A percentile compares a stretch with the other conserved stretches of the same genome.
phyloP scores from a whole-genome alignment of 1,139 yeast species.

The Zygosaccharomyces pseudobailii region DNA sequence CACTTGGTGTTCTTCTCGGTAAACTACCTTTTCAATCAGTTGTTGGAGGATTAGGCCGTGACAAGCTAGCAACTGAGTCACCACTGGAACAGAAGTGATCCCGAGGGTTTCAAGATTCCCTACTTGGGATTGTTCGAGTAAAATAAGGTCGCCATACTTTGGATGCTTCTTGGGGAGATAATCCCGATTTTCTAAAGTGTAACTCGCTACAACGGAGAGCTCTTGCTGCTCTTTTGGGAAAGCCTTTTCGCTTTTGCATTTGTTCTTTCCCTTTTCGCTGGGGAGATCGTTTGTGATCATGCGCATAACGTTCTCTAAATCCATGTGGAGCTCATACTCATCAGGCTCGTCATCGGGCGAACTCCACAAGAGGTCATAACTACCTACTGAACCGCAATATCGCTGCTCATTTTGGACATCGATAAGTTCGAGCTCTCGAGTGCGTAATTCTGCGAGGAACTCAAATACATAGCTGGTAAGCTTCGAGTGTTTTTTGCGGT shows the following conservation, averaged over 20 bases:
- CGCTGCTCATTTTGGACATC: not conserved
- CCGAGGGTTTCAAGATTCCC: not conserved
- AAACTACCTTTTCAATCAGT: not conserved
- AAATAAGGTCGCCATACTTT: not conserved
- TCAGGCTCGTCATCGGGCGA: not conserved
- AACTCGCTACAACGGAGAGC: not conserved
- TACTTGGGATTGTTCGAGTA: not conserved
- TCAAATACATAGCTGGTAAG: not conserved
- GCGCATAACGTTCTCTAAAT: not conserved
- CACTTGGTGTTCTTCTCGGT: not conserved
- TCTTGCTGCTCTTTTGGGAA: not conserved
- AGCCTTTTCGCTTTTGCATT: not conserved
- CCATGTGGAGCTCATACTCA: not conserved
- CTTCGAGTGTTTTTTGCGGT: not conserved
- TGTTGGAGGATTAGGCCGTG: not conserved
- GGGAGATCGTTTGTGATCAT: not conserved
- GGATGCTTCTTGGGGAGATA: not conserved
- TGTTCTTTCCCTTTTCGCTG: not conserved
- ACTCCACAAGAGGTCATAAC: not conserved
- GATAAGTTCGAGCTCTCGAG: not conserved
- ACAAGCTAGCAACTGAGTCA: not conserved
- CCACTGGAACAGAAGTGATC: not conserved
- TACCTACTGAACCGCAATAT: not conserved
- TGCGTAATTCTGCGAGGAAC: not conserved
- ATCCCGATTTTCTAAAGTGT: not conserved